These are phyloP conservation scores for Russula abietina DNA, from an alignment of 768 basidiomycete genomes.

Conservation along the genomic window DNA sequence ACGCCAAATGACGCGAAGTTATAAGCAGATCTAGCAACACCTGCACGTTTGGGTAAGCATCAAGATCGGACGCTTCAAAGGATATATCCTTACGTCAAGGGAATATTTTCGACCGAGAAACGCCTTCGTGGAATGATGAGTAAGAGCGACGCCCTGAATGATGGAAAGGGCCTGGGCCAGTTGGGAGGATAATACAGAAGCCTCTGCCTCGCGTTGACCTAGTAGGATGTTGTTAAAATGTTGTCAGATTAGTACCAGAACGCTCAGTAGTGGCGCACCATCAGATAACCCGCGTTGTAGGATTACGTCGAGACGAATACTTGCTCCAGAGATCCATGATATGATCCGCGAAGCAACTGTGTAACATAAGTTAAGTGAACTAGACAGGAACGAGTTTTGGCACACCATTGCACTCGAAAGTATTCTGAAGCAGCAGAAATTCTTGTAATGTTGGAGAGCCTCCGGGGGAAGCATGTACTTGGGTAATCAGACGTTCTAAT, in stretches of 20 bases:
- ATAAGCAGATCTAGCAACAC: slow-evolving; percentile 66
- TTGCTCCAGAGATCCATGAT: slow-evolving; percentile 52
- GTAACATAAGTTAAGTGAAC: background rate
- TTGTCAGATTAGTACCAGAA: slow-evolving; percentile 13
- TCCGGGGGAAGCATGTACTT: slow-evolving; percentile 50
- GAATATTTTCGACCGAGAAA: slow-evolving; percentile 63
- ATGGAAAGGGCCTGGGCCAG: slow-evolving; percentile 57
- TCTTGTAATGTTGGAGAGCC: slow-evolving; percentile 39
- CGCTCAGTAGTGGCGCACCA: slow-evolving; percentile 29
- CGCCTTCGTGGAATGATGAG: slow-evolving; percentile 60
- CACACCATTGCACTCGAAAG: slow-evolving; percentile 80
- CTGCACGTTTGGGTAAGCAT: slow-evolving; percentile 34
- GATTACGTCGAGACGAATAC: slow-evolving; percentile 44
- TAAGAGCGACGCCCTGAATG: slow-evolving; percentile 69
- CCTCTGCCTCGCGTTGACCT: slow-evolving; percentile 41
- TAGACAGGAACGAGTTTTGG: slow-evolving; percentile 3
- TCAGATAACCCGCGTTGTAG: slow-evolving; percentile 43
- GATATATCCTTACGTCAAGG: slow-evolving; percentile 50
- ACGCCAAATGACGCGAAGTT: slow-evolving; percentile 54
- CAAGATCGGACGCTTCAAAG: background rate
- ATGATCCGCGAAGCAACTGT: slow-evolving; percentile 65
- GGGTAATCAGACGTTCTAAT: slow-evolving; percentile 34
- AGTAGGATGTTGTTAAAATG: background rate
- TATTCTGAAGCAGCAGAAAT: slow-evolving; percentile 57
- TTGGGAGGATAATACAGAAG: slow-evolving; percentile 43